Percentiles rank a stretch among this genome's conserved stretches.
Evolutionary conservation across 2,329 filamentous ascomycete species (phyloP).

Genomic region (Xylariaceae sp.): DNA sequence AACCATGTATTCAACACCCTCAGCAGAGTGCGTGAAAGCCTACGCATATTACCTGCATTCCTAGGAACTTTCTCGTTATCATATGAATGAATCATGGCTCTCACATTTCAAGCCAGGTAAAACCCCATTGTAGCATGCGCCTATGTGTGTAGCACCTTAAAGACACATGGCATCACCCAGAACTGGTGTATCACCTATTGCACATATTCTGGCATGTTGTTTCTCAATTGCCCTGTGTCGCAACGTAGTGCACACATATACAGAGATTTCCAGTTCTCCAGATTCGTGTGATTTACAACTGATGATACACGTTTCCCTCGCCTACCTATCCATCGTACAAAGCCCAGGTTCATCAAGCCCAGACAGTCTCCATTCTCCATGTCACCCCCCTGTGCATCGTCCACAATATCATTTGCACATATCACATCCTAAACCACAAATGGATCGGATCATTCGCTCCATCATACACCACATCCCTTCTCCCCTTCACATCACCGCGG

Average conservation of each 20-base stretch:
- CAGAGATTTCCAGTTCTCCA: background rate
- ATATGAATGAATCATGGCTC: too few species aligned
- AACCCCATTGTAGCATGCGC: too few species aligned
- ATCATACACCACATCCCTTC: background rate
- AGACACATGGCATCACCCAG: too few species aligned
- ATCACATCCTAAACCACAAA: background rate
- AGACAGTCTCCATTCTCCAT: background rate
- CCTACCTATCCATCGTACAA: background rate
- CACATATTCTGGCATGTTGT: too few species aligned
- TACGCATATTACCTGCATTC: too few species aligned
- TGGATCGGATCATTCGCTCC: background rate
- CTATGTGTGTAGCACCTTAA: too few species aligned
- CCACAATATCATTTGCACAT: background rate
- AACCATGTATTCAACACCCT: too few species aligned
- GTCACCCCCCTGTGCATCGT: background rate
- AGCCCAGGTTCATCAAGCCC: background rate
- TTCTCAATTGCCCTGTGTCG: too few species aligned
- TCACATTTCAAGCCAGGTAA: too few species aligned
- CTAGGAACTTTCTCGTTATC: too few species aligned
- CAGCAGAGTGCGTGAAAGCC: too few species aligned
- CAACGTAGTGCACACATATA: constrained; percentile 2
- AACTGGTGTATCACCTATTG: too few species aligned
- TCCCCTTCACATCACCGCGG: constrained; percentile 27
- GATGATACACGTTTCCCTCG: background rate
- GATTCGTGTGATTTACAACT: background rate